phyloP scores from a whole-genome alignment of 2,329 filamentous ascomycete genomes.

The Trichoderma citrinoviride region DNA sequence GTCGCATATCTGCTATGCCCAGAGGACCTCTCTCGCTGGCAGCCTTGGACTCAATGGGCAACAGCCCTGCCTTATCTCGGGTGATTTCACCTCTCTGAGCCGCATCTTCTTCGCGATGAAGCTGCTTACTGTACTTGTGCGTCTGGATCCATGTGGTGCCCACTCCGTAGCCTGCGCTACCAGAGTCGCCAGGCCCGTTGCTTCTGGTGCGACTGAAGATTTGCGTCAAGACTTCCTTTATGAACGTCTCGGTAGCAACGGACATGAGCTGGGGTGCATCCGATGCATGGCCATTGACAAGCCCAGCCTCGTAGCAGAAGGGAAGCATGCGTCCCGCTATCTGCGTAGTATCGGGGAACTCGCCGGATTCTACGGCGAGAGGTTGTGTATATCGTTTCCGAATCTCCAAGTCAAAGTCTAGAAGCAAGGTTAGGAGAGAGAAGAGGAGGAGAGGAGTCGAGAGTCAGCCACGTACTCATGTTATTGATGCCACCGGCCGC shows the following conservation, averaged over 20 bases:
- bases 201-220: slow-evolving; percentile 63
- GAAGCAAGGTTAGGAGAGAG: slow-evolving; percentile 24
- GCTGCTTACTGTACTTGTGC: slow-evolving; percentile 69
- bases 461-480: slow-evolving; percentile 60
- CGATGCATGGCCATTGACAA: slow-evolving; percentile 55
- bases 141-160: slow-evolving; percentile 74
- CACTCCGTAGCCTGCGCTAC: slow-evolving; percentile 60
- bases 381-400: slow-evolving; percentile 63
- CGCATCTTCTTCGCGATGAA: slow-evolving; percentile 72
- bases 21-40: slow-evolving; percentile 69
- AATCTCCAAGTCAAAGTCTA: slow-evolving; percentile 66
- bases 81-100: slow-evolving; percentile 70
- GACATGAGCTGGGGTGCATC: slow-evolving; percentile 65
- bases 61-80: slow-evolving; percentile 70
- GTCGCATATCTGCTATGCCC: slow-evolving; percentile 72
- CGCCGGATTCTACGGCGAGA: slow-evolving; percentile 64
- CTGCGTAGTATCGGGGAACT: slow-evolving; percentile 64
- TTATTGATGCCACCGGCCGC: slow-evolving; percentile 71
- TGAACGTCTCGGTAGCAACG: slow-evolving; percentile 63
- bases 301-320: slow-evolving; percentile 64
- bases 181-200: slow-evolving; percentile 62
- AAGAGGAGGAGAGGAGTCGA: neutral
- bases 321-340: slow-evolving; percentile 66
- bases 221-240: slow-evolving; percentile 63
- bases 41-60: slow-evolving; percentile 78